Conservation (phyloP, 1,284 basidiomycete genomes). For the Fomes fomentarius region DNA sequence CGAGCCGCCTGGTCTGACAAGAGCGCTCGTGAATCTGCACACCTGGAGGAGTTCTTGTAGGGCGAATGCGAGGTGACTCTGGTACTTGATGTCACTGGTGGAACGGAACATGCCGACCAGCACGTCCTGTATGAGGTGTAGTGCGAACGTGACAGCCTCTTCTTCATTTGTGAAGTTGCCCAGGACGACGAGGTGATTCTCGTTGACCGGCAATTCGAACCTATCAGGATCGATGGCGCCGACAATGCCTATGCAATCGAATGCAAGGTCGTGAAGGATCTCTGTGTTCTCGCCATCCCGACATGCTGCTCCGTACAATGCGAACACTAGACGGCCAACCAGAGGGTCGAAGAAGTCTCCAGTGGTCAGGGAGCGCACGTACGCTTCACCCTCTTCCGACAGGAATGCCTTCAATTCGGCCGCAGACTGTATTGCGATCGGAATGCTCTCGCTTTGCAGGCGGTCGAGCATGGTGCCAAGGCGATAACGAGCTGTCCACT, state of each 20-base stretch:
- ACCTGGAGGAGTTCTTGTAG: constrained; percentile 93
- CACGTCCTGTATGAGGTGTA: constrained; percentile 86
- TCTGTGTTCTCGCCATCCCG: constrained; percentile 82
- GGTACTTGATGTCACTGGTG: constrained; percentile 93
- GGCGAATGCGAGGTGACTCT: constrained; percentile 87
- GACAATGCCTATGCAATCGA: constrained; percentile 92
- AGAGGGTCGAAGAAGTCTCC: constrained; percentile 88
- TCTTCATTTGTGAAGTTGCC: constrained; percentile 84
- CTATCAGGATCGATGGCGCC: constrained; percentile 98
- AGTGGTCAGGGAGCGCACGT: constrained; percentile 65
- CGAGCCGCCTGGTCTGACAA: constrained; percentile 58
- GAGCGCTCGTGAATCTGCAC: constrained; percentile 82
- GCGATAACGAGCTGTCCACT: constrained; percentile 56
- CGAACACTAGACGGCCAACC: constrained; percentile 72
- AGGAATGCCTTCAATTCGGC: constrained; percentile 78
- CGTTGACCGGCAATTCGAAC: constrained; percentile 69
- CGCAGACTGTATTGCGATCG: constrained; percentile 79
- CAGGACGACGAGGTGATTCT: constrained; percentile 73
- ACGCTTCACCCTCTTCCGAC: constrained; percentile 49
- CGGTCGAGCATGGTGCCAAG: constrained; percentile 79
- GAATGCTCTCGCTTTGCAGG: constrained; percentile 80
- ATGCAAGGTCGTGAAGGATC: constrained; percentile 68
- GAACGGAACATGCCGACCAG: constrained; percentile 93
- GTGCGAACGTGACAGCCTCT: constrained; percentile 82
- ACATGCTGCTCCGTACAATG: constrained; percentile 73